phyloP scores from a whole-genome alignment of 169 alveolate species.

The Plasmodium knowlesi region DNA sequence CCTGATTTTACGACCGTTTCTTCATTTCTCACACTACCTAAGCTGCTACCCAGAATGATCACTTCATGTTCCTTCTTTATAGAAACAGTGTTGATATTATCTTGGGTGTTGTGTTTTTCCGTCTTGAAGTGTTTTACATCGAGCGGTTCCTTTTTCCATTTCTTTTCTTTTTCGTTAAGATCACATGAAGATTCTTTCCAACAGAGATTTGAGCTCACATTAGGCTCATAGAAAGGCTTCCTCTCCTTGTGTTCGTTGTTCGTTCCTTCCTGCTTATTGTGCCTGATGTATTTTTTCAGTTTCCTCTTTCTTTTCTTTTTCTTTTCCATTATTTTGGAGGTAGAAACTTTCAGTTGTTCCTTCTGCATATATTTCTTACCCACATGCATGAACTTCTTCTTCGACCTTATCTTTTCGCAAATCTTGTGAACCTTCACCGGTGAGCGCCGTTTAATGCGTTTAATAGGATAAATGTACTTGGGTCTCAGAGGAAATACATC shows the following conservation, averaged over 20 bases:
- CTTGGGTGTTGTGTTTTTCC: not conserved
- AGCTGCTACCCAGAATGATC: not conserved
- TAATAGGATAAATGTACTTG: constrained; percentile 49
- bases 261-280: not conserved
- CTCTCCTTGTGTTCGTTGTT: not conserved
- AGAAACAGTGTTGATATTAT: not conserved
- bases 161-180: not conserved
- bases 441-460: not conserved
- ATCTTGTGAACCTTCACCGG: constrained; percentile 6
- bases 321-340: constrained; percentile 35
- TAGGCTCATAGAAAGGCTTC: not conserved
- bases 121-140: not conserved
- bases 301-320: constrained; percentile 18
- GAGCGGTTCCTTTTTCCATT: not conserved
- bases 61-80: constrained; percentile 19
- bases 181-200: not conserved
- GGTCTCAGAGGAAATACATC: not conserved
- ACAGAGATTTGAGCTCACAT: not conserved
- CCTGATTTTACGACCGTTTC: not conserved
- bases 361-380: not conserved
- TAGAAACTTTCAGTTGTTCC: constrained; percentile 13
- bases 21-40: not conserved
- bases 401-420: constrained; percentile 7
- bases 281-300: not conserved
- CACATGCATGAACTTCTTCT: constrained; percentile 23